Evolutionary conservation across 192 early-diverging fungal genomes (phyloP).

Genomic region (Linderina pennispora): DNA sequence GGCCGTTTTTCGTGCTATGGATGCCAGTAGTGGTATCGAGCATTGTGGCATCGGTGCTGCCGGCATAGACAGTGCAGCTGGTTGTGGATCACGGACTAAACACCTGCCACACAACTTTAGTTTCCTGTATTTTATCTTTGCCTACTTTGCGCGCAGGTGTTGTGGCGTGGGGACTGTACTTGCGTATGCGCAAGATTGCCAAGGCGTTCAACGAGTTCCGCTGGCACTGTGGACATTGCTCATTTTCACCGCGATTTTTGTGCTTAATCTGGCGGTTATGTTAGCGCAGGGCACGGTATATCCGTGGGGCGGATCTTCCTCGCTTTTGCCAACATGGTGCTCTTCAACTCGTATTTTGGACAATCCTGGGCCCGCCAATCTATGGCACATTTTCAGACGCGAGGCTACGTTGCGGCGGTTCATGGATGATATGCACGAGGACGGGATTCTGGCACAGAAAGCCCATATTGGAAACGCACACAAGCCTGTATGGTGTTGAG

Average conservation of each 20-base stretch:
- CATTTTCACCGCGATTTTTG: neutral
- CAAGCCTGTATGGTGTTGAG: neutral
- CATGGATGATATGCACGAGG: neutral
- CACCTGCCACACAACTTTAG: neutral
- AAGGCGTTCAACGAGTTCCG: neutral
- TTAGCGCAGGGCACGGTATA: neutral
- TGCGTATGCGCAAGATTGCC: neutral
- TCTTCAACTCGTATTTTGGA: neutral
- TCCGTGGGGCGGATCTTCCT: neutral
- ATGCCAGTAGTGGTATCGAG: neutral
- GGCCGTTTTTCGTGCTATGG: neutral
- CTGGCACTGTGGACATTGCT: neutral
- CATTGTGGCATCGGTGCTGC: neutral
- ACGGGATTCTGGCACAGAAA: neutral
- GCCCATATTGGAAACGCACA: neutral
- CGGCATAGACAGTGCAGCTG: neutral
- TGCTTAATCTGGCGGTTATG: neutral
- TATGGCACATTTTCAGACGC: neutral
- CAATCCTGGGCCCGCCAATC: neutral
- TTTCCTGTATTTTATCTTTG: neutral
- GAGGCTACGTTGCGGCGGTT: neutral
- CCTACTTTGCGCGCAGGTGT: neutral
- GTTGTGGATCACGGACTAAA: neutral
- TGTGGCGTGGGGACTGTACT: neutral
- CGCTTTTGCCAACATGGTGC: neutral